Evolutionary conservation across 352 stramenopile genomes (phyloP), one percentile per base, ranked within the genome.

Genomic region (Pythium folliculosum): DNA sequence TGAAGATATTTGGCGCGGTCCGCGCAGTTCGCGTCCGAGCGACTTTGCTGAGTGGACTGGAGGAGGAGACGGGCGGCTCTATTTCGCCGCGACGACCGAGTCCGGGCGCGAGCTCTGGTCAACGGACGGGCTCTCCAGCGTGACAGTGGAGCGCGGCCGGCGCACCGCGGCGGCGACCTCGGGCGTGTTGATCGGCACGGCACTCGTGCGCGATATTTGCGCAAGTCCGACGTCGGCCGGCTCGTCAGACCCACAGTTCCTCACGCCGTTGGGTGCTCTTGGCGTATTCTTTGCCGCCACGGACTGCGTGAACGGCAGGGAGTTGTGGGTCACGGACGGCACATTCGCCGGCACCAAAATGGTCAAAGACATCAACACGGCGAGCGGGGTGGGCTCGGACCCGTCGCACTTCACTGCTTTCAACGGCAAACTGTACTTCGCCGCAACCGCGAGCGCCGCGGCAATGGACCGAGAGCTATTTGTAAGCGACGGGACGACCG

Each of bases 321-420:
- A 96, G 65, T 75, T 96, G 16, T 96, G 86, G 86, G 35, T 75
- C 23, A 86, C 67, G 8, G 78, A 87, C 58, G 83, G 81, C 21
- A 77, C 75, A 0, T 12, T 21, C 9, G 25, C 38, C 37, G 82
- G 78, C 21, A 87, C 78, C 2, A 63, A 62, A n/a, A 59, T 91
- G 40, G 71, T 96, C 14, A 59, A 64, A 27, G 82, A 92, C 64
- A 54, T 95, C 13, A 71, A 72, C 30, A n/a, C 67, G 0, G 70
- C 74, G 44, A 13, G 47, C 10, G 62, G 60, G 4, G 44, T 57
- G 6, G 73, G 77, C 23, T 87, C 77, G 14, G 67, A 79, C 23
- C 86, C 86, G 3, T 73, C 67, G 1, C 72, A 77, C 51, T 50
- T 94, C 2, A 80, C 77, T 0, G 62, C 60, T 5, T 84, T 79